Evolutionary conservation across 2,329 filamentous ascomycete genomes (phyloP), one percentile per base, ranked within the genome.

Genomic region (Aurifilum marmelostoma): DNA sequence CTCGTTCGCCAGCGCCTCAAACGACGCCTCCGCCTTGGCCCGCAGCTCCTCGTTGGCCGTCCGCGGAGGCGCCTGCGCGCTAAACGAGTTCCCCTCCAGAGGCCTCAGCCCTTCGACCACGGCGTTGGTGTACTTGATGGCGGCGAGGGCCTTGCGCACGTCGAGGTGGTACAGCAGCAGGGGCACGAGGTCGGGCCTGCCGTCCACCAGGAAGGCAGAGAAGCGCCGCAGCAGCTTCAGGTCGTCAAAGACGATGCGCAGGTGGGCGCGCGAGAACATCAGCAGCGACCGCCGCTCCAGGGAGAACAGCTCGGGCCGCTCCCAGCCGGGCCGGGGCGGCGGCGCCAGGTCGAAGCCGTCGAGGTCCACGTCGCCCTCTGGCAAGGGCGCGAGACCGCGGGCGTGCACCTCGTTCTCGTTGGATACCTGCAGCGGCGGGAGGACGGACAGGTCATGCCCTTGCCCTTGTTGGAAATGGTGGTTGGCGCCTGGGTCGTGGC

Each of bases 81-180:
- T 88, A 68, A 91, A 90, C 2, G 84, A 83, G 43, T 87, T 80
- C 0, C 83, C 86, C 5, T 83, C 77, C 21, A 91, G 84, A 0
- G 83, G 83, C 37, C 86, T 83, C 21, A 92, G 80, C 3, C 88
- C 84, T 70, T 87, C 85, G 1, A 88, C 84, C 39, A 93, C 84
- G 0, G 90, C 87, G 76, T 93, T 92, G 29, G 90, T 87, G 73
- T 93, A 93, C 50, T 84, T 83, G 67, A 94, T 88, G 1, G 91
- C 90, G 72, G 88, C 87, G 18, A 92, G 77, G 0, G 91, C 91
- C 75, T 93, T 94, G 69, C 88, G 78, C 0, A 89, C 85, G 73
- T 92, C 89, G 2, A 93, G 82, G 73, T 93, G 93, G 79, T 93
- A 92, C 41, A 89, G 86, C n/a, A 94, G 78, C 9, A 91, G 80